Conservation (phyloP, 257 asterid genomes). For the Solanum gracilifrons region DNA sequence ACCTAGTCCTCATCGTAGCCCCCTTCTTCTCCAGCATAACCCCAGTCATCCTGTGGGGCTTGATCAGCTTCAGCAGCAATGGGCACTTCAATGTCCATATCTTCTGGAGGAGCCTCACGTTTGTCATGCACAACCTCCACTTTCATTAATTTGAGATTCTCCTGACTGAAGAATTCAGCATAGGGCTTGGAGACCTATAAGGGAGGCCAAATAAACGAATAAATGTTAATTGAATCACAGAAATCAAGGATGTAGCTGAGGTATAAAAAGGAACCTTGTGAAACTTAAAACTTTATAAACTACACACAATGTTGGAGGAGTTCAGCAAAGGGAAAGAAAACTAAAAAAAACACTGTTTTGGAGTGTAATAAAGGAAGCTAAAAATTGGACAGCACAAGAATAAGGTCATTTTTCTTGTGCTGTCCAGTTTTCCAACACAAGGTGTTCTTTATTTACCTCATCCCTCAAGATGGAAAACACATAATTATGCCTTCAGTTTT, state of each 20-base stretch:
- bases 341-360: background rate
- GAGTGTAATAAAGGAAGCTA: background rate
- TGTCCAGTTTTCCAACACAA: too few species aligned
- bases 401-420: background rate
- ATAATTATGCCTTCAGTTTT: background rate
- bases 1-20: constrained; percentile 51
- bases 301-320: background rate
- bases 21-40: constrained; percentile 41
- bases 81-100: constrained; percentile 23
- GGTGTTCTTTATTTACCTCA: background rate
- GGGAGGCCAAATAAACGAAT: background rate
- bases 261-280: background rate
- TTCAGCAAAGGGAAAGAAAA: background rate
- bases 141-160: constrained; percentile 35
- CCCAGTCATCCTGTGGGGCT: constrained; percentile 36
- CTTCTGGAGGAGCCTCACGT: constrained; percentile 17
- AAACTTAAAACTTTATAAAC: background rate
- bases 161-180: constrained; percentile 42
- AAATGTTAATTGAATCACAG: background rate
- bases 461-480: background rate
- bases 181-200: constrained; percentile 79
- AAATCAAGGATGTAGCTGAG: background rate
- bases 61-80: constrained; percentile 13
- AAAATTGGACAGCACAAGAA: background rate
- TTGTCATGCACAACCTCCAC: constrained; percentile 14